A percentile compares a stretch with the other conserved stretches of the same genome.
These are phyloP conservation scores for Chlamydomonas asymmetrica DNA, from an alignment of 139 green algal species.

Conservation along the genomic window DNA sequence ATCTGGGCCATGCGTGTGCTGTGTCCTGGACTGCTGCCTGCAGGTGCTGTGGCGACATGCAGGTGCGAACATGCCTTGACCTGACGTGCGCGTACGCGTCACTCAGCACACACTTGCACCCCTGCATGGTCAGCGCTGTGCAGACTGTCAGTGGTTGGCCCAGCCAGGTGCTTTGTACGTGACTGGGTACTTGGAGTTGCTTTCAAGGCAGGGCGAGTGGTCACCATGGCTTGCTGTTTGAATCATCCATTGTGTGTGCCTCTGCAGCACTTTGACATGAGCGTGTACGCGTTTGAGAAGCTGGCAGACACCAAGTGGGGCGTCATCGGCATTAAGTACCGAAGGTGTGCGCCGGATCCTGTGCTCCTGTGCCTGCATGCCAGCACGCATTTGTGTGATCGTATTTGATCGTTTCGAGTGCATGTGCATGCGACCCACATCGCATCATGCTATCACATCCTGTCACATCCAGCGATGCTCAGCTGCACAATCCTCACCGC, in stretches of 20 bases:
- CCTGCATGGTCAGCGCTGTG: background rate
- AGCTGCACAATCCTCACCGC: too few relatives aligned
- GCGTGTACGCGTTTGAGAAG: slow-evolving; percentile 38
- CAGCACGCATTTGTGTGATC: background rate
- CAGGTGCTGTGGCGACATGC: too few relatives aligned
- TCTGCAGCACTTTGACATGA: slow-evolving; percentile 37
- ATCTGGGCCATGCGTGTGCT: too few relatives aligned
- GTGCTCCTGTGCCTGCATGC: background rate
- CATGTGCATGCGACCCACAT: background rate
- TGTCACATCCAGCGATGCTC: background rate
- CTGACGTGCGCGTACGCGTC: too few relatives aligned
- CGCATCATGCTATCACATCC: background rate
- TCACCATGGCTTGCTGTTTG: background rate
- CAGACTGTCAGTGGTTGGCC: background rate
- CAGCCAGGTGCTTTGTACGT: background rate
- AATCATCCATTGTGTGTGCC: background rate
- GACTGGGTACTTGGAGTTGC: background rate
- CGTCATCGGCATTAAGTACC: slow-evolving; percentile 28
- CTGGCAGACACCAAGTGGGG: slow-evolving; percentile 29
- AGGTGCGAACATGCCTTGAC: too few relatives aligned
- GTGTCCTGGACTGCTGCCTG: too few relatives aligned
- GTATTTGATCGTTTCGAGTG: background rate
- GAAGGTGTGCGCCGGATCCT: background rate
- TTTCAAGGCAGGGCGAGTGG: background rate
- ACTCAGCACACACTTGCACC: too few relatives aligned